Conservation (phyloP, 495 filamentous ascomycete genomes). For the Podospora pseudoanserina region DNA sequence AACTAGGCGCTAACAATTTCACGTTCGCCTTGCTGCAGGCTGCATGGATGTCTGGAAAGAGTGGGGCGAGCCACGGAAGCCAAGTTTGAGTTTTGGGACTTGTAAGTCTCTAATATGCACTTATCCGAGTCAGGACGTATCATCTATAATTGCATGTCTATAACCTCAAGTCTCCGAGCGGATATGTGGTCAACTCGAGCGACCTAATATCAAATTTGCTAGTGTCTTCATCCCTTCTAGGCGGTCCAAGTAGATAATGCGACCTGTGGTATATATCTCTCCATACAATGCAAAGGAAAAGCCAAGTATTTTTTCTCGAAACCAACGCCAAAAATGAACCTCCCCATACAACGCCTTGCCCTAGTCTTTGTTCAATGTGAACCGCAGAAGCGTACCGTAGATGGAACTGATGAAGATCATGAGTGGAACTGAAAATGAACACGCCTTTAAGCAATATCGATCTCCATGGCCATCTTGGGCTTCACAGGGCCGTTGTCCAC, state of each 20-base stretch:
- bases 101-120: neutral
- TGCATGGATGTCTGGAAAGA: conserved; percentile 11
- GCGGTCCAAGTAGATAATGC: neutral
- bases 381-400: neutral
- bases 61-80: conserved; percentile 2
- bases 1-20: conserved; percentile 22
- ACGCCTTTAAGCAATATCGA: conserved; percentile 26
- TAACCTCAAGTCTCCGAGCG: neutral
- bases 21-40: neutral
- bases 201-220: neutral
- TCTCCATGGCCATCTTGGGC: conserved; percentile 22
- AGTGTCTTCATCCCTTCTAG: neutral
- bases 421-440: neutral
- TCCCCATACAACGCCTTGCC: neutral
- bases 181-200: neutral
- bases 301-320: neutral
- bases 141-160: neutral
- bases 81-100: neutral
- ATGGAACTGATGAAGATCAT: neutral
- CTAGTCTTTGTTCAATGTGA: neutral
- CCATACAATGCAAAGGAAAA: neutral
- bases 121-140: neutral
- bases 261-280: neutral
- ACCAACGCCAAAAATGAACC: neutral
- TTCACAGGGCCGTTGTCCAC: conserved; percentile 30